A percentile compares a stretch with the other conserved stretches of the same genome.
Conservation (phyloP, 2,329 filamentous ascomycete species). For the Colletotrichum paranaense region DNA sequence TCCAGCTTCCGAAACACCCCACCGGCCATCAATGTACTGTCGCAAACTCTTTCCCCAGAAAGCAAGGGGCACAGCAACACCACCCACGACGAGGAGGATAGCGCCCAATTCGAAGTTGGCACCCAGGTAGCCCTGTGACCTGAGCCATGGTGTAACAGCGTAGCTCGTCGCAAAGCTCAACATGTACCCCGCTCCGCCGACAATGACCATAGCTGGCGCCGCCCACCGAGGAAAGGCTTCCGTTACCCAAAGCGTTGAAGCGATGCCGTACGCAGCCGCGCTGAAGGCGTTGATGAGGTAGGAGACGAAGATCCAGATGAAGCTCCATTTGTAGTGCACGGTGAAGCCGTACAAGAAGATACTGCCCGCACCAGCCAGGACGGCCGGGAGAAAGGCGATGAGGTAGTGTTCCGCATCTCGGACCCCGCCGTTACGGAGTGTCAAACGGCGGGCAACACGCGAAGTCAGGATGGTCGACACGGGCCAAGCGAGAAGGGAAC, state of each 20-base stretch:
- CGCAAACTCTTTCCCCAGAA: slow-evolving; percentile 42
- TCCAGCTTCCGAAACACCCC: slow-evolving; percentile 39
- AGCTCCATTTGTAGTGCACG: slow-evolving; percentile 35
- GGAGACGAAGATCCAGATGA: slow-evolving; percentile 29
- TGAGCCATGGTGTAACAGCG: slow-evolving; percentile 22
- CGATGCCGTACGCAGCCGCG: slow-evolving; percentile 37
- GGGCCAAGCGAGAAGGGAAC: slow-evolving; percentile 36
- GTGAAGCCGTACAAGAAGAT: slow-evolving; percentile 38
- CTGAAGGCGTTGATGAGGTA: slow-evolving; percentile 38
- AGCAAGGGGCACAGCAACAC: slow-evolving; percentile 39
- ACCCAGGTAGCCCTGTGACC: slow-evolving; percentile 28
- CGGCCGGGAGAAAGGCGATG: slow-evolving; percentile 38
- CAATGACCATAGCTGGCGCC: slow-evolving; percentile 36
- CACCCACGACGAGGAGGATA: slow-evolving; percentile 37
- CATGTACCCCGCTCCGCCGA: slow-evolving; percentile 32
- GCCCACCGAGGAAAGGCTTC: slow-evolving; percentile 43
- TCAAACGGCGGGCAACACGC: slow-evolving; percentile 38
- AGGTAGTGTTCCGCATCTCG: slow-evolving; percentile 43
- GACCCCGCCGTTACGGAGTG: slow-evolving; percentile 39
- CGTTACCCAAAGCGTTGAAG: slow-evolving; percentile 41
- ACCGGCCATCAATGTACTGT: slow-evolving; percentile 40
- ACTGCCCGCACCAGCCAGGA: slow-evolving; percentile 36
- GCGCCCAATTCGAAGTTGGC: slow-evolving; percentile 36
- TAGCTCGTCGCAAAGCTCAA: slow-evolving; percentile 26
- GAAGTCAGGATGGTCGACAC: slow-evolving; percentile 35